phyloP scores from a whole-genome alignment of 148 eudicot genomes.

The Fallopia convolvulus region DNA sequence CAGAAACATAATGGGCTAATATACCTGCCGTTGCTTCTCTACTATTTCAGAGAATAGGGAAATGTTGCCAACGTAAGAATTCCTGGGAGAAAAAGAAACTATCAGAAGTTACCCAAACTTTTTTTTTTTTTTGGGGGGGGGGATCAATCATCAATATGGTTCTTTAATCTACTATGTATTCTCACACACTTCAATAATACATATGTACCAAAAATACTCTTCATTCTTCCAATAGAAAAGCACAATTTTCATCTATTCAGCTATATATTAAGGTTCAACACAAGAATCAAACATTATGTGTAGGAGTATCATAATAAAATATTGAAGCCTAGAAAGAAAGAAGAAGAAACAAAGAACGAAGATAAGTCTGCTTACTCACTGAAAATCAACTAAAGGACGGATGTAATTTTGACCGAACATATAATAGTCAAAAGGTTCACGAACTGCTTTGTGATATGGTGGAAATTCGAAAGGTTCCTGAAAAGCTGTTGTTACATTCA shows the following conservation, averaged over 20 bases:
- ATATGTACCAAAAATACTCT: not conserved
- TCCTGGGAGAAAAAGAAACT: conserved; percentile 37
- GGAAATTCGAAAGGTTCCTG: conserved; percentile 85
- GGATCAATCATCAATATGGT: not conserved
- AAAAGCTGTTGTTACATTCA: conserved; percentile 18
- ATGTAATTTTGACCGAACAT: conserved; percentile 79
- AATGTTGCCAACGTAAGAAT: conserved; percentile 76
- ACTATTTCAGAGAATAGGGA: conserved; percentile 69
- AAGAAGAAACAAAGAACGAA: not conserved
- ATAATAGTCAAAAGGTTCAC: conserved; percentile 86
- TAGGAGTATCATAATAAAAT: not conserved
- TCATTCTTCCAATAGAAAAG: not conserved
- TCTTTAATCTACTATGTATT: not conserved
- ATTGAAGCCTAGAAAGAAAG: not conserved
- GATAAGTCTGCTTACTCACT: conserved; percentile 37
- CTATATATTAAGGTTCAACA: not conserved
- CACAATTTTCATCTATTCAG: not conserved
- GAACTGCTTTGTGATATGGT: conserved; percentile 79
- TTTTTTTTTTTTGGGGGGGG: not conserved
- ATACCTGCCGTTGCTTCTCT: conserved; percentile 79
- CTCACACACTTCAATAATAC: not conserved
- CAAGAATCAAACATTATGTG: not conserved
- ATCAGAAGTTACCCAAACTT: not conserved
- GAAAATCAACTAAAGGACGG: conserved; percentile 79
- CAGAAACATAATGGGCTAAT: conserved; percentile 4